A percentile compares a stretch with the other conserved stretches of the same genome.
Evolutionary conservation across 1,139 yeast genomes (phyloP).

Genomic region (Geotrichum aggregatum): DNA sequence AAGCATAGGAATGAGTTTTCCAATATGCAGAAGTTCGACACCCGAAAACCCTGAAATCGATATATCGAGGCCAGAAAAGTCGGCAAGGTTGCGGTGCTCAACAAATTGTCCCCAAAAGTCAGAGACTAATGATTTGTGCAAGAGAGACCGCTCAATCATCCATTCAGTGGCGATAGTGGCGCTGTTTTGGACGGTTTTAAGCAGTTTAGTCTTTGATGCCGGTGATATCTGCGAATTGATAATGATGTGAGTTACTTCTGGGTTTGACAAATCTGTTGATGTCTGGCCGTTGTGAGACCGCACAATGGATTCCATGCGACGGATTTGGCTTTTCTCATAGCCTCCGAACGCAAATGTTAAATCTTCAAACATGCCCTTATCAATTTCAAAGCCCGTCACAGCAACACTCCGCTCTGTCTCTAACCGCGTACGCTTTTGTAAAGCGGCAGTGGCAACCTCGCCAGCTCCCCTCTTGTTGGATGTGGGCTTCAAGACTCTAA

Average conservation of each 20-base stretch:
- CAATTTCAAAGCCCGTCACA: slow-evolving; percentile 4
- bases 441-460: not conserved
- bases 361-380: slow-evolving; percentile 27
- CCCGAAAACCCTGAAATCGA: slow-evolving; percentile 81
- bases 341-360: slow-evolving; percentile 28
- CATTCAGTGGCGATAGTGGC: slow-evolving; percentile 55
- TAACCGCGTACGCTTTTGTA: not conserved
- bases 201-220: slow-evolving; percentile 13
- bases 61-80: slow-evolving; percentile 44
- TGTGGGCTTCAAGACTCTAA: not conserved
- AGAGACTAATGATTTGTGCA: slow-evolving; percentile 49
- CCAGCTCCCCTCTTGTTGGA: not conserved
- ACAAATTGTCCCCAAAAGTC: slow-evolving; percentile 78
- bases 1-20: slow-evolving; percentile 50
- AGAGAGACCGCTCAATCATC: slow-evolving; percentile 76
- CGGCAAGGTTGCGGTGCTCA: slow-evolving; percentile 41
- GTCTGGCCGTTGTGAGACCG: slow-evolving; percentile 37
- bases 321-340: slow-evolving; percentile 27
- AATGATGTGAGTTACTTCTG: slow-evolving; percentile 26
- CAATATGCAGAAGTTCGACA: slow-evolving; percentile 71
- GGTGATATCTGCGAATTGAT: slow-evolving; percentile 32
- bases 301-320: slow-evolving; percentile 38
- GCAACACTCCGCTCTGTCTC: slow-evolving; percentile 1
- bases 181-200: slow-evolving; percentile 13
- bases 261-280: slow-evolving; percentile 3